Conservation (phyloP, 495 filamentous ascomycete species). For the Pyrenula aspistea region DNA sequence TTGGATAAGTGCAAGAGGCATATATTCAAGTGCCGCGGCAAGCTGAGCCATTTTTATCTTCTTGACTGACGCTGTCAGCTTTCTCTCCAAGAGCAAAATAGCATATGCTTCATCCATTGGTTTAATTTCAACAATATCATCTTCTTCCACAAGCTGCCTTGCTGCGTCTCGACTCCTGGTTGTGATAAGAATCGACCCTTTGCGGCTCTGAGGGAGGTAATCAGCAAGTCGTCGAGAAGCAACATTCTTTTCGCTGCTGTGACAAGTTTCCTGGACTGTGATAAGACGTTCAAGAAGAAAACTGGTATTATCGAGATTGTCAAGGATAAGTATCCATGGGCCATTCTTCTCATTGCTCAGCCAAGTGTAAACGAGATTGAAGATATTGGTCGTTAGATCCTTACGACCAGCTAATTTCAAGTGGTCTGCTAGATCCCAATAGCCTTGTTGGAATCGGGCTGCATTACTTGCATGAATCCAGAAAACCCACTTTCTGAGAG, state of each 20-base stretch:
- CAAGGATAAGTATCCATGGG: slow-evolving; percentile 30
- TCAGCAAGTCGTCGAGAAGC: slow-evolving; percentile 7
- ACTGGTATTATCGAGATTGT: slow-evolving; percentile 30
- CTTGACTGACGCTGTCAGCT: slow-evolving; percentile 10
- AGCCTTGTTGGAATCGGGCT: slow-evolving; percentile 26
- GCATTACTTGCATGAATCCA: slow-evolving; percentile 33
- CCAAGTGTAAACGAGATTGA: slow-evolving; percentile 26
- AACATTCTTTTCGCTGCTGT: not conserved
- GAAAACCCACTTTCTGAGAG: slow-evolving; percentile 33
- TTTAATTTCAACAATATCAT: slow-evolving; percentile 24
- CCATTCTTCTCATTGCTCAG: slow-evolving; percentile 20
- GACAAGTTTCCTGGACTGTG: not conserved
- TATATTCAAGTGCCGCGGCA: slow-evolving; percentile 22
- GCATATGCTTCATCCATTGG: slow-evolving; percentile 22
- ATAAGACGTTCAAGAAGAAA: slow-evolving; percentile 10
- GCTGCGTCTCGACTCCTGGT: slow-evolving; percentile 17
- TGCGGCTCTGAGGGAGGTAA: slow-evolving; percentile 26
- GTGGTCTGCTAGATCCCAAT: slow-evolving; percentile 22
- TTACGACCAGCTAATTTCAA: slow-evolving; percentile 21
- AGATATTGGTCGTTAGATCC: slow-evolving; percentile 26
- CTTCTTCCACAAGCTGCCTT: slow-evolving; percentile 10
- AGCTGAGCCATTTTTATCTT: slow-evolving; percentile 13
- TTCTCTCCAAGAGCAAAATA: slow-evolving; percentile 24
- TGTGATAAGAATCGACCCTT: slow-evolving; percentile 26
- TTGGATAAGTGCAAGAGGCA: slow-evolving; percentile 39